These are phyloP conservation scores for Trametes coccinea DNA, from an alignment of 768 basidiomycete species.

Conservation along the genomic window DNA sequence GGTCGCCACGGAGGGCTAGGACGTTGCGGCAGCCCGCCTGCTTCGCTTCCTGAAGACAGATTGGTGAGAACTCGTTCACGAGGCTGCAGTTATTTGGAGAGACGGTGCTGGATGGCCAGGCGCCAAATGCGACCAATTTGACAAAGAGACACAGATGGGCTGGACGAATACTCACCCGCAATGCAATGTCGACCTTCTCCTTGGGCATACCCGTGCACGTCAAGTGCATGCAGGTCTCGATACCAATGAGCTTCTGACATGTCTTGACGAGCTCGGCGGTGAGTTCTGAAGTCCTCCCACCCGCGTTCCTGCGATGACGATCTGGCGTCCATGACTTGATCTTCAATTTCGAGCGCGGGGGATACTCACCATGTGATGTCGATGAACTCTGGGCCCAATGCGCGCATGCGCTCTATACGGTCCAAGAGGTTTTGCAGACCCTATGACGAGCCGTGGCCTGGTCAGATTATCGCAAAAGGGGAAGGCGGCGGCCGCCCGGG, in stretches of 20 bases:
- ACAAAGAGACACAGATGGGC: too few species aligned
- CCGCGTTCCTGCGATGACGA: slow-evolving; percentile 75
- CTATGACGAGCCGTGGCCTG: slow-evolving; percentile 37
- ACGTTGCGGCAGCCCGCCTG: slow-evolving; percentile 88
- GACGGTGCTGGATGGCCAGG: too few species aligned
- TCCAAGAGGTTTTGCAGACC: slow-evolving; percentile 95
- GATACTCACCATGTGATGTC: slow-evolving; percentile 83
- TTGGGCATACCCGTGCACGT: slow-evolving; percentile 99
- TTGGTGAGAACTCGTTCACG: slow-evolving; percentile 9
- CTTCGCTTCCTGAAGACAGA: slow-evolving; percentile 73
- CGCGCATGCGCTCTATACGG: slow-evolving; percentile 98
- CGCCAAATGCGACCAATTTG: too few species aligned
- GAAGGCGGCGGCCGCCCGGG: slow-evolving; percentile 5
- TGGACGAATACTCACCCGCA: slow-evolving; percentile 56
- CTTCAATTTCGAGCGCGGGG: slow-evolving; percentile 1
- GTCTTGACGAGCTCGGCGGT: slow-evolving; percentile 94
- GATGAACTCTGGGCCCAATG: slow-evolving; percentile 94
- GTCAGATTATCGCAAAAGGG: slow-evolving; percentile 5
- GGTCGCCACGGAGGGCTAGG: slow-evolving; percentile 91
- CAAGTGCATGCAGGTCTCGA: slow-evolving; percentile 98
- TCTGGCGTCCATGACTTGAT: slow-evolving; percentile 1
- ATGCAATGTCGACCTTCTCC: slow-evolving; percentile 90
- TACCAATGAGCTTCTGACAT: slow-evolving; percentile 88
- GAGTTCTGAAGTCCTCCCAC: slow-evolving; percentile 91
- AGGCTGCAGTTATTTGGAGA: too few species aligned